phyloP scores from a whole-genome alignment of 108 stramenopile species.

The Cyclotella atomus region DNA sequence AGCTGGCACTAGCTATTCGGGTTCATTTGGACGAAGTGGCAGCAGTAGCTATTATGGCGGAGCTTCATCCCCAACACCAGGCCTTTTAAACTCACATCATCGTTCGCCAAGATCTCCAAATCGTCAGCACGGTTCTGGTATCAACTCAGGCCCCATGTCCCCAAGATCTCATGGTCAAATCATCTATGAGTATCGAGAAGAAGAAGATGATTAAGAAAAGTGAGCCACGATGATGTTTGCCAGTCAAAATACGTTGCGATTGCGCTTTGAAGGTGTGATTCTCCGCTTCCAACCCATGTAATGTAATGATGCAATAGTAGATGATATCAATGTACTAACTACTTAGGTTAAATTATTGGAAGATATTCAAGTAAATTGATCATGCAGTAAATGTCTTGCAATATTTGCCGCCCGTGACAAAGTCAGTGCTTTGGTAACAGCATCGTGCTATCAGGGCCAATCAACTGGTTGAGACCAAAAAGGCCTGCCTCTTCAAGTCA shows the following conservation, averaged over 20 bases:
- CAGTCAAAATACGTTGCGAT: neutral
- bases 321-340: too few relatives aligned
- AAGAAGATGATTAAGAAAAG: slow-evolving; percentile 3
- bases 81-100: neutral
- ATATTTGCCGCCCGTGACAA: too few relatives aligned
- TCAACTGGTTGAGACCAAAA: too few relatives aligned
- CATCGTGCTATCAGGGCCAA: too few relatives aligned
- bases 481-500: too few relatives aligned
- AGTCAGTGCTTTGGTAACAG: too few relatives aligned
- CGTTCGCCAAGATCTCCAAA: slow-evolving; percentile 12
- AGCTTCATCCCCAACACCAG: slow-evolving; percentile 6
- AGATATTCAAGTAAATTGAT: too few relatives aligned
- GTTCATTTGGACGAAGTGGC: neutral
- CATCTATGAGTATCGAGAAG: slow-evolving; percentile 44
- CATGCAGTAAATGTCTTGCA: too few relatives aligned
- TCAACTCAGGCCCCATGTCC: slow-evolving; percentile 16
- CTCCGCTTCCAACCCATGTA: neutral
- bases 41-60: slow-evolving; percentile 8
- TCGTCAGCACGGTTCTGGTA: neutral
- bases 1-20: neutral
- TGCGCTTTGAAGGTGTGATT: neutral
- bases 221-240: neutral
- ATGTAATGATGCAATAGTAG: too few relatives aligned
- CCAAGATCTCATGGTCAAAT: slow-evolving; percentile 42
- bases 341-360: too few relatives aligned